phyloP scores from a whole-genome alignment of 1,139 yeast genomes.

The Geotrichum restrictum region DNA sequence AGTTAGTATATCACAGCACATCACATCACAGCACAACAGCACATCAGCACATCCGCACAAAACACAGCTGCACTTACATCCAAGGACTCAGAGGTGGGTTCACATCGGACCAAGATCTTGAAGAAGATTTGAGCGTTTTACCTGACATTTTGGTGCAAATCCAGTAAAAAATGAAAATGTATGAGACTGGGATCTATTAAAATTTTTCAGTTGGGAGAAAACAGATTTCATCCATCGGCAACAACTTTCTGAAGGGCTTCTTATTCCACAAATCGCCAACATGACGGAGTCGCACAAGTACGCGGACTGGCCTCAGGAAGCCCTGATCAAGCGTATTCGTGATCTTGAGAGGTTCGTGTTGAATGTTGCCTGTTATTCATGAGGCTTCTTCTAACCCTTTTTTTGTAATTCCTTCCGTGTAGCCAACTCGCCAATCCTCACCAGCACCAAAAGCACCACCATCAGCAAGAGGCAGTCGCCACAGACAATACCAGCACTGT shows the following conservation, averaged over 20 bases:
- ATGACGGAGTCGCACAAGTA: slow-evolving; percentile 12
- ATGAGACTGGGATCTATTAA: slow-evolving; percentile 3
- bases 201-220: slow-evolving; percentile 15
- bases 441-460: too few species aligned
- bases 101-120: slow-evolving; percentile 33
- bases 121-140: slow-evolving; percentile 17
- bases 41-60: background rate
- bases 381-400: too few species aligned
- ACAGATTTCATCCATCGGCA: background rate
- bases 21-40: background rate
- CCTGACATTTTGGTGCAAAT: slow-evolving; percentile 7
- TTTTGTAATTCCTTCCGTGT: background rate
- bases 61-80: slow-evolving; percentile 27
- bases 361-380: too few species aligned
- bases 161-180: background rate
- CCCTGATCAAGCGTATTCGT: slow-evolving; percentile 47
- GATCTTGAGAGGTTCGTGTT: slow-evolving; percentile 44
- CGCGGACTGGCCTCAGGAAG: slow-evolving; percentile 48
- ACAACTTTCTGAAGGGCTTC: background rate
- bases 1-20: background rate
- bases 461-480: background rate
- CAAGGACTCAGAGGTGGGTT: slow-evolving; percentile 32
- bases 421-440: background rate
- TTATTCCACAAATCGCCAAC: background rate
- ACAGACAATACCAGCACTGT: background rate